A percentile compares a stretch with the other conserved stretches of the same genome.
These are phyloP conservation scores for Chalciporus sp. DNA, from an alignment of 1,284 basidiomycete genomes.

Conservation along the genomic window DNA sequence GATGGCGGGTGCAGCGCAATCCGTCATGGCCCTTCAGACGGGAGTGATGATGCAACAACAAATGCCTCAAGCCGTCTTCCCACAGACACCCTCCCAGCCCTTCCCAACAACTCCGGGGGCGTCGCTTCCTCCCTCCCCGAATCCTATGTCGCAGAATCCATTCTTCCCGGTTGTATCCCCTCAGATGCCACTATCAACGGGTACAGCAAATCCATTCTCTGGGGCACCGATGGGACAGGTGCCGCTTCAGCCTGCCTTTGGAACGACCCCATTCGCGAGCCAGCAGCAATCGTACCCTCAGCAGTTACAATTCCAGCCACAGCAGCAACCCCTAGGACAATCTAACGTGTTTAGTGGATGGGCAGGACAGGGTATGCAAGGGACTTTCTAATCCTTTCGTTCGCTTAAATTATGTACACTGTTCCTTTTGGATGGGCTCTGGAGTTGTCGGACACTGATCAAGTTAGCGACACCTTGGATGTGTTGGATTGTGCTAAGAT, in stretches of 20 bases:
- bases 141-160: slow-evolving; percentile 6
- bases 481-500: background rate
- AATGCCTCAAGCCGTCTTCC: slow-evolving; percentile 1
- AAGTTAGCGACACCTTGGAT: background rate
- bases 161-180: slow-evolving; percentile 5
- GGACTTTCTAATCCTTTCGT: slow-evolving; percentile 16
- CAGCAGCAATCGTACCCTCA: slow-evolving; percentile 22
- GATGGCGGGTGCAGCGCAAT: slow-evolving; percentile 5
- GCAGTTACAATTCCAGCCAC: slow-evolving; percentile 15
- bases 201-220: slow-evolving; percentile 22
- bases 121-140: background rate
- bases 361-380: slow-evolving; percentile 13
- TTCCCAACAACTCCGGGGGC: slow-evolving; percentile 14
- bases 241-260: slow-evolving; percentile 14
- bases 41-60: slow-evolving; percentile 13
- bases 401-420: background rate
- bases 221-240: slow-evolving; percentile 17
- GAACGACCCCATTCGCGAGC: slow-evolving; percentile 8
- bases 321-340: slow-evolving; percentile 16
- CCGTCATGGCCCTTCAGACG: slow-evolving; percentile 7
- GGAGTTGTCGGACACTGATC: background rate
- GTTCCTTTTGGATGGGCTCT: background rate
- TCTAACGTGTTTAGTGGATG: slow-evolving; percentile 15
- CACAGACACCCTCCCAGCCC: background rate
- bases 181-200: slow-evolving; percentile 9